Percentiles rank a stretch among this genome's conserved stretches.
These are phyloP conservation scores for Leccinum subgranulosum DNA, from an alignment of 768 basidiomycete genomes.

Conservation along the genomic window DNA sequence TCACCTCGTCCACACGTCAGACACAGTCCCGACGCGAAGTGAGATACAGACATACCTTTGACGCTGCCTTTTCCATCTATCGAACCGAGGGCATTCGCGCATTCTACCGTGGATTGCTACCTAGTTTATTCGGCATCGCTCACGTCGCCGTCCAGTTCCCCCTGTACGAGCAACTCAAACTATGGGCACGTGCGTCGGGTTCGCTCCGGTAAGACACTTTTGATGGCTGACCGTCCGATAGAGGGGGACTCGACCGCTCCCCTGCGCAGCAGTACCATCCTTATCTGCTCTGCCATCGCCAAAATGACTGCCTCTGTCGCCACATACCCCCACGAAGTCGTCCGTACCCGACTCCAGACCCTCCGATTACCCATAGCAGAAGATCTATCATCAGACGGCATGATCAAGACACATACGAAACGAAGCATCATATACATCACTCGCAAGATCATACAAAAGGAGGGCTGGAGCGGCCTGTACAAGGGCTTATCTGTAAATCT, in stretches of 20 bases:
- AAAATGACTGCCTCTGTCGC: constrained; percentile 96
- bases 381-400: constrained; percentile 57
- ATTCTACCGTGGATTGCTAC: constrained; percentile 92
- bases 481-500: constrained; percentile 93
- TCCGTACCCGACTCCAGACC: constrained; percentile 97
- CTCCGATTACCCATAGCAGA: constrained; percentile 63
- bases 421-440: constrained; percentile 75
- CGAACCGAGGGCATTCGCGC: constrained; percentile 80
- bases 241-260: constrained; percentile 31
- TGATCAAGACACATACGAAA: constrained; percentile 52
- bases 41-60: constrained; percentile 84
- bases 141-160: constrained; percentile 99
- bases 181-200: constrained; percentile 69
- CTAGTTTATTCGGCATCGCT: constrained; percentile 87
- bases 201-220: constrained; percentile 1
- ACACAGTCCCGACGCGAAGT: constrained; percentile 79
- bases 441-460: constrained; percentile 67
- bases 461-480: constrained; percentile 90
- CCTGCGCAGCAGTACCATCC: constrained; percentile 52
- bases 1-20: constrained; percentile 38
- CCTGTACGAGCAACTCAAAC: constrained; percentile 89
- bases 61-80: constrained; percentile 89
- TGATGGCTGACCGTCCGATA: constrained; percentile 8
- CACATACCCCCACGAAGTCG: constrained; percentile 98
- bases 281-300: constrained; percentile 86